Percentiles rank a stretch among this genome's conserved stretches.
These are phyloP conservation scores for Moricandia moricandioides DNA, from an alignment of 345 rosid species.

Conservation along the genomic window DNA sequence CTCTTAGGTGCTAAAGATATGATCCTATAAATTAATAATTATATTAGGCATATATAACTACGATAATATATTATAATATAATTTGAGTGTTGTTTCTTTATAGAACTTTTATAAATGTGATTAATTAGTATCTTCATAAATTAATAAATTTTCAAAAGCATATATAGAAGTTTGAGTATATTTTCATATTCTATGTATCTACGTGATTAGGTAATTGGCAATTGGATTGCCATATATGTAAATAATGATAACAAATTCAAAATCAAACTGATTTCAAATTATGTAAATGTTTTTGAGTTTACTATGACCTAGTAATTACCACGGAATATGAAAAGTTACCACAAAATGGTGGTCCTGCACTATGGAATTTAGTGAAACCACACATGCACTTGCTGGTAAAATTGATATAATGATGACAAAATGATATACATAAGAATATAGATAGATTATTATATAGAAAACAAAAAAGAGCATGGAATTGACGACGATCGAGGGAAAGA, in stretches of 20 bases:
- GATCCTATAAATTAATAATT: not conserved
- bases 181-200: not conserved
- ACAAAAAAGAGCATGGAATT: constrained; percentile 43
- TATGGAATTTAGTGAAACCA: constrained; percentile 31
- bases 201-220: not conserved
- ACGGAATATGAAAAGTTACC: not conserved
- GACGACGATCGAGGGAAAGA: constrained; percentile 59
- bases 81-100: not conserved
- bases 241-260: not conserved
- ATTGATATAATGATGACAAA: constrained; percentile 28
- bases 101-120: not conserved
- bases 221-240: not conserved
- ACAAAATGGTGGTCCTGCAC: constrained; percentile 20
- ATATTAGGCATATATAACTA: not conserved
- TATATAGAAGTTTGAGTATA: not conserved
- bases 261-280: not conserved
- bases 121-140: not conserved
- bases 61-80: not conserved
- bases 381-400: constrained; percentile 18
- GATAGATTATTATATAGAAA: not conserved
- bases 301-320: not conserved
- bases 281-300: not conserved
- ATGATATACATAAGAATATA: constrained; percentile 29
- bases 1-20: not conserved
- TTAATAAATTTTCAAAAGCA: not conserved